Evolutionary conservation across 192 early-diverging fungal genomes (phyloP).

Genomic region (Oehlia diaphana): DNA sequence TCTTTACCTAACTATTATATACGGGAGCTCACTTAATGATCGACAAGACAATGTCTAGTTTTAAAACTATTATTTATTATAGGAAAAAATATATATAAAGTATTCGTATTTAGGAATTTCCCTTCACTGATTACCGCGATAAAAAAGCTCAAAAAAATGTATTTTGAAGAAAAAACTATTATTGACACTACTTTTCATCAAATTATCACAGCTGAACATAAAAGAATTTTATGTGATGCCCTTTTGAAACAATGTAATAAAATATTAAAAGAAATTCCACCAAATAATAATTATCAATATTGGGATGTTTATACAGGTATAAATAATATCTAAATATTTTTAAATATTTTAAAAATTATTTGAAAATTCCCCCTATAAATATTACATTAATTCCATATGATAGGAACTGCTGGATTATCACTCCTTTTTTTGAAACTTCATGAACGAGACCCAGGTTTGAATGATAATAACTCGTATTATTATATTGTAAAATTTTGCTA

Average conservation of each 20-base stretch:
- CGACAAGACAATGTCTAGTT: not conserved
- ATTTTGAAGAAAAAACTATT: not conserved
- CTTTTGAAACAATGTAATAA: not conserved
- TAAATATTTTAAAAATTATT: too few species aligned
- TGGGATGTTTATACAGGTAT: conserved; percentile 24
- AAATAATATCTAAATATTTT: too few species aligned
- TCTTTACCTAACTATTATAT: too few species aligned
- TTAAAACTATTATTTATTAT: too few species aligned
- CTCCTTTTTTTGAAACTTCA: conserved; percentile 15
- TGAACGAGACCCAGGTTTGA: conserved; percentile 13
- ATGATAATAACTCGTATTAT: not conserved
- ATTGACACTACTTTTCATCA: not conserved
- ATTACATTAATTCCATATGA: not conserved
- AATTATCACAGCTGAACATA: not conserved
- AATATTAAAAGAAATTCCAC: not conserved
- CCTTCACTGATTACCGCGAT: too few species aligned
- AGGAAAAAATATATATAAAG: too few species aligned
- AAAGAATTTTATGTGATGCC: not conserved
- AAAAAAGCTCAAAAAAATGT: not conserved
- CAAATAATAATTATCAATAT: conserved; percentile 4
- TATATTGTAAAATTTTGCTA: not conserved
- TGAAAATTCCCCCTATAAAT: too few species aligned
- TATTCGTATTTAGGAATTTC: too few species aligned
- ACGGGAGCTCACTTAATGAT: too few species aligned
- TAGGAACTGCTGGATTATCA: conserved; percentile 16